These are phyloP conservation scores for Dendrocalamus latiflorus DNA, from an alignment of 202 grass and related monocot species.

Conservation along the genomic window DNA sequence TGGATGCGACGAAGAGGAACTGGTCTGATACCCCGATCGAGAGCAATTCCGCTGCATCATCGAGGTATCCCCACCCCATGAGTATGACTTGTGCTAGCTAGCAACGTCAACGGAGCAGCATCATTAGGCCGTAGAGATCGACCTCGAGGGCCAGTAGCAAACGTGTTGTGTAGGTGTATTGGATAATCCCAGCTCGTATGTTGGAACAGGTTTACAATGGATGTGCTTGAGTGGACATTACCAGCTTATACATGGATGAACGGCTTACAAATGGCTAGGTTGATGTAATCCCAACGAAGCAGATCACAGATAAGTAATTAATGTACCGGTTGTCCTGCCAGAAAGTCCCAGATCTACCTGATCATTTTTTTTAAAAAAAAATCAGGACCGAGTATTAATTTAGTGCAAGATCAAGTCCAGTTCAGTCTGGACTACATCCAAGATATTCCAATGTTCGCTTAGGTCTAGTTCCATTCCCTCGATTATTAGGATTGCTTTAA, in stretches of 20 bases:
- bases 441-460: neutral
- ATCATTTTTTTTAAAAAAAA: neutral
- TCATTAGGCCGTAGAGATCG: neutral
- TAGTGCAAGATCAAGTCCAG: neutral
- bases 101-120: neutral
- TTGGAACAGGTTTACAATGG: neutral
- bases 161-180: neutral
- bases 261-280: neutral
- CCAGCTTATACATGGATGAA: neutral
- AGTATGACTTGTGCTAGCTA: neutral
- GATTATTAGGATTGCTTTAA: neutral
- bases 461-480: neutral
- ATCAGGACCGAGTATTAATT: neutral
- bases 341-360: neutral
- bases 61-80: neutral
- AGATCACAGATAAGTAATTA: neutral
- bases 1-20: neutral
- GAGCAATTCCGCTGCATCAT: neutral
- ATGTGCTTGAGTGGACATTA: neutral
- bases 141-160: neutral
- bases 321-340: neutral
- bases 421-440: neutral
- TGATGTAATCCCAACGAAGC: neutral
- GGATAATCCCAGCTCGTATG: neutral
- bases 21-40: neutral